Evolutionary conservation across 2,329 filamentous ascomycete species (phyloP), one percentile per base, ranked within the genome.

Genomic region (Oidium heveae): DNA sequence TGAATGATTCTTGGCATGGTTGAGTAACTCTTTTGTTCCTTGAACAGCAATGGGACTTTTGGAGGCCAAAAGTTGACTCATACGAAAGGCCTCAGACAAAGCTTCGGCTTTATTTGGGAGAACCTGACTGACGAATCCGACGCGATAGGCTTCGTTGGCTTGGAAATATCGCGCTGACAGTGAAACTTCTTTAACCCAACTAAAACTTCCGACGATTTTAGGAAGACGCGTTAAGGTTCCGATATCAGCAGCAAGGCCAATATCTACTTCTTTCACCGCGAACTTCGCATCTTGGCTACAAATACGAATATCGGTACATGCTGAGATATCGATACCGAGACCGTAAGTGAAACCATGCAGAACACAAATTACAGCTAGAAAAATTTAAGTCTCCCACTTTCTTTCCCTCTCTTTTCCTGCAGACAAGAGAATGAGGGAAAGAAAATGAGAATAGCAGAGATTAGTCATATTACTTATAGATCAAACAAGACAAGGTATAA

Each of bases 11-110:
- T 85, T 74, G 36, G 81, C 83, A 64, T 82, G 86, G 67, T 91
- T 87, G 64, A 94, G 65, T 58, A 94, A 68, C 69, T 91, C 84
- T 71, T 94, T 94, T 9, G 87, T 94, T 6, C 84, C 82, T 70
- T 86, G 78, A 59, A 89, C 84, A 1, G 86, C 87, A 22, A 96
- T 80, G 0, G 89, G 89, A 63, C 84, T 91, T 74, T 95, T 95
- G 18, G 66, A 70, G 32, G 84, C 83, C 56, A 95, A 76, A 62
- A 79, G 61, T 12, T 63, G 68, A 0, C 82, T 86, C 62, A 84
- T 63, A 58, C 76, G 71, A 57, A 88, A 51, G 0, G 74, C 86
- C 39, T 74, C 74, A 43, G 69, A 68, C 24, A 93, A 65, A 1
- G 82, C 75, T 46, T 72, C 74, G 18, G 71, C 71, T 69, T 91